Base-by-base conservation (phyloP, 345 rosid genomes). In the Eucalyptus virginea region DNA sequence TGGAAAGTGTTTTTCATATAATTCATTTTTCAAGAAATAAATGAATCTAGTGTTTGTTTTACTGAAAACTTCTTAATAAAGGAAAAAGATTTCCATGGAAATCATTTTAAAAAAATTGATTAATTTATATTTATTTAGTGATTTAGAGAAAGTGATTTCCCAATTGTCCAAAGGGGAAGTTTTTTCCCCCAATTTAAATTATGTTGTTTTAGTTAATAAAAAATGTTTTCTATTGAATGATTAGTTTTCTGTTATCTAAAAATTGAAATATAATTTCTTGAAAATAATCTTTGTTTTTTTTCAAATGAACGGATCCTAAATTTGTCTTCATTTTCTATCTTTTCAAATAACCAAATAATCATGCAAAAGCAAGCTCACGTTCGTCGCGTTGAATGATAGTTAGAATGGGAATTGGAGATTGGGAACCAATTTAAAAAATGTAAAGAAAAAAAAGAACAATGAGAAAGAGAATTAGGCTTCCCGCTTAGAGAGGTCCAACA, bases 131-230 rank as follows among this genome's bases (percentile, higher is more conserved):
- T 52, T 52, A 52, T 52, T 52, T 52, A 16, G 34, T 8, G 34
- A 65, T 65, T 6, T 15, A 14, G 16, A 15, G 2, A 65, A 62
- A 6, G 32, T 30, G 3, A 65, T 65, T 65, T 30, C n/a, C 32
- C 0, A 0, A 6, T 62, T 1, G 34, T 52, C 26, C 26, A 62
- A 62, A 30, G 17, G 8, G 8, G 4, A 13, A 12, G 17, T 28
- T 62, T 12, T 62, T 62, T 28, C 15, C 16, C 8, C 32, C 16
- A 30, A 12, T 62, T 30, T 56, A 28, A 62, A 30, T 28, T 62
- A 1, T 30, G 16, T 13, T 28, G 32, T 6, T 52, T 62, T 62
- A 62, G 17, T 62, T 9, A 6, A 6, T 62, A 8, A 4, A 13
- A 62, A 62, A 62, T 0, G 18, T 28, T 28, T 28, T 62, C 32